A percentile compares a stretch with the other conserved stretches of the same genome.
Evolutionary conservation across 306 rosid species (phyloP).

Genomic region (Quercus mongolica): DNA sequence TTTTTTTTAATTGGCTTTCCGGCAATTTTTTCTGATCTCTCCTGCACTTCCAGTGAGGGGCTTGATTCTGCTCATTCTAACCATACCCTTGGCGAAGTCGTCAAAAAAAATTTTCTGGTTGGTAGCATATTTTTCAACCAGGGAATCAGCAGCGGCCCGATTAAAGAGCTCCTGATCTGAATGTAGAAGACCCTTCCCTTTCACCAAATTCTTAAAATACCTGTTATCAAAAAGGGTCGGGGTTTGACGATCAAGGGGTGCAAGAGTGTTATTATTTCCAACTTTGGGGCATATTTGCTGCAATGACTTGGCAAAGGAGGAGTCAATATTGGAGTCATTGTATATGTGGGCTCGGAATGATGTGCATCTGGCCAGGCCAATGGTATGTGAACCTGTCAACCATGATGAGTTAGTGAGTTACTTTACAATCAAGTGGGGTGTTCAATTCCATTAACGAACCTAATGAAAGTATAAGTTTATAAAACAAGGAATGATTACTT

Average conservation of each 20-base stretch:
- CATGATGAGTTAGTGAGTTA: neutral
- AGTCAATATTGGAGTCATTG: slow-evolving; percentile 48
- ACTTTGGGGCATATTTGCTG: slow-evolving; percentile 41
- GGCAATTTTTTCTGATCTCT: slow-evolving; percentile 57
- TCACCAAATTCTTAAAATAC: slow-evolving; percentile 41
- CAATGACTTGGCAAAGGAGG: slow-evolving; percentile 39
- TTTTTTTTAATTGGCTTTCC: slow-evolving; percentile 33
- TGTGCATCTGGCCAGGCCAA: slow-evolving; percentile 49
- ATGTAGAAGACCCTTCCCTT: slow-evolving; percentile 47
- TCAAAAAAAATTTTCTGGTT: slow-evolving; percentile 17
- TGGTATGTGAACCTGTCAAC: slow-evolving; percentile 52
- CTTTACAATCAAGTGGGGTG: neutral
- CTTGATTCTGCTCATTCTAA: slow-evolving; percentile 44
- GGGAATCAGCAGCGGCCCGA: slow-evolving; percentile 31
- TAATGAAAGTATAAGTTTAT: neutral
- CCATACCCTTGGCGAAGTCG: slow-evolving; percentile 47
- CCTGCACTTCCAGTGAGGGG: slow-evolving; percentile 54
- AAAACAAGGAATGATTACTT: neutral
- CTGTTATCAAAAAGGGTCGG: slow-evolving; percentile 48
- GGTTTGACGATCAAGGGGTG: slow-evolving; percentile 45
- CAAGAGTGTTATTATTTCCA: slow-evolving; percentile 34
- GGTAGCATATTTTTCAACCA: slow-evolving; percentile 40
- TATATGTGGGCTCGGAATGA: slow-evolving; percentile 42
- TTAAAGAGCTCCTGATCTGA: slow-evolving; percentile 56
- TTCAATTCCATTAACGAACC: neutral